These are phyloP conservation scores for Alternaria metachromatica DNA, from an alignment of 2,329 filamentous ascomycete species.

Conservation along the genomic window DNA sequence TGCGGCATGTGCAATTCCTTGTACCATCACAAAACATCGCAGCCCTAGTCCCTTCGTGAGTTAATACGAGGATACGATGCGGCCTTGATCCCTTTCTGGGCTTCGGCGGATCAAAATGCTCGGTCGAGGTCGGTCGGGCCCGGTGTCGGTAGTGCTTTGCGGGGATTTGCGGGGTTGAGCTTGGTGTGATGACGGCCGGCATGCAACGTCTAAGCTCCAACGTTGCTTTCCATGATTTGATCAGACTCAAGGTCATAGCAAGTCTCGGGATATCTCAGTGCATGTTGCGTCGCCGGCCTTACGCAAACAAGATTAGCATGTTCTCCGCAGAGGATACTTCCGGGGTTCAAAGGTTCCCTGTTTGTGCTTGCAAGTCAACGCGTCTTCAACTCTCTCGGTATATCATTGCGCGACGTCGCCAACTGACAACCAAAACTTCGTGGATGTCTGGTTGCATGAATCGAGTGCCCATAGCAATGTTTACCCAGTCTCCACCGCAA, in stretches of 20 bases:
- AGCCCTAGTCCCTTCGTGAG: background rate
- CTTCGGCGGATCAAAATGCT: background rate
- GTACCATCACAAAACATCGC: background rate
- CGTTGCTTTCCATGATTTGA: background rate
- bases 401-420: background rate
- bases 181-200: background rate
- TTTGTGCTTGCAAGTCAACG: background rate
- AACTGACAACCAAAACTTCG: background rate
- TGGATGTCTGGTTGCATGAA: background rate
- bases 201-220: background rate
- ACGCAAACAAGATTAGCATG: background rate
- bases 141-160: conserved; percentile 2
- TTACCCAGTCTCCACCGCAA: background rate
- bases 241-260: background rate
- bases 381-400: background rate
- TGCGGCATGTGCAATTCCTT: background rate
- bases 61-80: background rate
- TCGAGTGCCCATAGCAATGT: background rate
- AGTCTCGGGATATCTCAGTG: background rate
- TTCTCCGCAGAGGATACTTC: background rate
- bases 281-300: background rate
- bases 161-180: conserved; percentile 3
- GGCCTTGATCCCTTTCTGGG: background rate
- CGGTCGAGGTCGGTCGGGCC: conserved; percentile 2
- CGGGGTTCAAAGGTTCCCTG: background rate